Evolutionary conservation across 2,329 filamentous ascomycete species (phyloP), one percentile per base, ranked within the genome.

Genomic region (Alternaria consortialis): DNA sequence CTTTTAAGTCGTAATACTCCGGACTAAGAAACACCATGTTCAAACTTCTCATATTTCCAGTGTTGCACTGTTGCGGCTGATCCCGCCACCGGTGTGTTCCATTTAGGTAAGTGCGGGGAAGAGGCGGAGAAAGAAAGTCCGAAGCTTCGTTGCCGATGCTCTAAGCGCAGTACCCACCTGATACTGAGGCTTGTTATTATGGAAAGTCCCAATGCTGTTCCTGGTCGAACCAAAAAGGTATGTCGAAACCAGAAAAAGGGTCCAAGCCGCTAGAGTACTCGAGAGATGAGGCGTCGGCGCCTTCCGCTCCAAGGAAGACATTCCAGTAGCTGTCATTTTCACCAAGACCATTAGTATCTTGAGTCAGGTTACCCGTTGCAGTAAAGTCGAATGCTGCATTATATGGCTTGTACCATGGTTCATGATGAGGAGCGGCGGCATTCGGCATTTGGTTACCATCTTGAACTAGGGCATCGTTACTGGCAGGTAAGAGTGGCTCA

Each of bases 161-260:
- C 2, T 17, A 11, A 15, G 23, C 12, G 17, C 46, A 36, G 46
- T 17, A 36, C 13, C 34, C 3, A n/a, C 7, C 34, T 17, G 5
- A 50, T 20, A 13, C 7, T 13, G 46, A 15, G 9, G 20, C 31
- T 55, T 61, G 47, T 29, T 64, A 62, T 36, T 67, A 66, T 23
- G 69, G 34, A 40, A 72, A 69, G 12, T 71, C 63, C 57, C 64
- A 69, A 54, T 76, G 70, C 53, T 77, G 72, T 56, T 77, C 75
- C 51, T 77, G 72, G 6, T 74, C 75, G 36, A 77, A 67, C 75
- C 74, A 77, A 47, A 78, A 77, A 0, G 76, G 74, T 31, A 77
- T 77, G 46, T 77, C 76, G 39, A 77, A 78, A 5, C 74, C 74
- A 25, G 74, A 65, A 27, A 77, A 78, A 3, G 71, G 65, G 43